These are phyloP conservation scores for Acacia confusa DNA, from an alignment of 306 rosid genomes.

Conservation along the genomic window DNA sequence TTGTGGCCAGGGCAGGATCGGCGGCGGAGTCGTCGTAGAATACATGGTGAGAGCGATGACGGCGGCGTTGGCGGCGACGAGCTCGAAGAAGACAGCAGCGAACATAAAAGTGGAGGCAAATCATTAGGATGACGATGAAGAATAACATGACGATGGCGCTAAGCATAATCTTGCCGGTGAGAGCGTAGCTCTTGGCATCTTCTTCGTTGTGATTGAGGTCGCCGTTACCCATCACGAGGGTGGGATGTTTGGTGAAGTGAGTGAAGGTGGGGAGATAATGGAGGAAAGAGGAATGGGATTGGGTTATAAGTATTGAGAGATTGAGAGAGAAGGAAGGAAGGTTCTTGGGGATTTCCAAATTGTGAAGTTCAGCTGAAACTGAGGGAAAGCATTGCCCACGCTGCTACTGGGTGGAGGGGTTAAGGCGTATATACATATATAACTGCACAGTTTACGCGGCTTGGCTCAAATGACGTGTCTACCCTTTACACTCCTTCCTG, in stretches of 20 bases:
- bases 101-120: slow-evolving; percentile 71
- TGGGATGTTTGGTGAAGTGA: background rate
- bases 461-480: background rate
- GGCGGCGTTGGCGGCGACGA: slow-evolving; percentile 66
- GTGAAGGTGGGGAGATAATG: background rate
- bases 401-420: too few species aligned
- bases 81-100: slow-evolving; percentile 72
- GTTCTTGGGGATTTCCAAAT: background rate
- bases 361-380: background rate
- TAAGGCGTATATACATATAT: background rate
- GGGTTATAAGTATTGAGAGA: background rate
- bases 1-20: background rate
- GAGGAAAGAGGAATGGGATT: background rate
- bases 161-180: slow-evolving; percentile 77
- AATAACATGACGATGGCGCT: slow-evolving; percentile 58
- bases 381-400: background rate
- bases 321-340: background rate
- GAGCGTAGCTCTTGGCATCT: slow-evolving; percentile 34
- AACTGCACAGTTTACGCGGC: background rate
- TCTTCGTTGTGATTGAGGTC: background rate
- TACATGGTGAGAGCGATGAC: slow-evolving; percentile 42
- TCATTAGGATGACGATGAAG: slow-evolving; percentile 67
- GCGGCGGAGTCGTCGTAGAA: slow-evolving; percentile 41
- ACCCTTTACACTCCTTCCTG: background rate
- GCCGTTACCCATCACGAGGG: background rate